Conservation (phyloP, 2,329 filamentous ascomycete genomes). For the Thielaviopsis musarum region DNA sequence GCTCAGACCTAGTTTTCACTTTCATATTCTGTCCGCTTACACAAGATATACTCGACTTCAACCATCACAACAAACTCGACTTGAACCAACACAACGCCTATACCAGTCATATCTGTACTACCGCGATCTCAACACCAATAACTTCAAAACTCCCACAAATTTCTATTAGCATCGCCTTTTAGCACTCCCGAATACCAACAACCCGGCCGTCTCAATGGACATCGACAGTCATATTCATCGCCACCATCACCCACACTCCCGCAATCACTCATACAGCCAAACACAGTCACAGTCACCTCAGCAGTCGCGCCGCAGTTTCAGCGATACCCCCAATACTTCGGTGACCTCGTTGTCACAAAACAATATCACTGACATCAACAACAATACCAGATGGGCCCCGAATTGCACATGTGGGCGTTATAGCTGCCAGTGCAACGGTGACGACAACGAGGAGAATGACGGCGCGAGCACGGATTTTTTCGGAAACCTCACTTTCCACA, state of each 20-base stretch:
- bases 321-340: background rate
- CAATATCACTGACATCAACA: background rate
- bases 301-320: background rate
- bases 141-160: too few relatives aligned
- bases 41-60: too few relatives aligned
- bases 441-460: background rate
- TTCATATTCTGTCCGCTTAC: too few relatives aligned
- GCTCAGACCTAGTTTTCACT: too few relatives aligned
- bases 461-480: background rate
- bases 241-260: background rate
- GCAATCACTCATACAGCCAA: background rate
- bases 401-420: background rate
- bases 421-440: background rate
- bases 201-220: background rate
- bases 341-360: background rate
- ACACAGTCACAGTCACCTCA: background rate
- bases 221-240: background rate
- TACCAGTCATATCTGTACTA: too few relatives aligned
- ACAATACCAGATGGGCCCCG: background rate
- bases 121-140: too few relatives aligned
- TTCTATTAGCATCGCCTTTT: too few relatives aligned
- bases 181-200: too few relatives aligned
- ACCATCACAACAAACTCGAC: too few relatives aligned
- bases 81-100: too few relatives aligned
- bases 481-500: background rate